Evolutionary conservation across 2,329 filamentous ascomycete genomes (phyloP), one percentile per base, ranked within the genome.

Genomic region (Fusarium abutilonis): DNA sequence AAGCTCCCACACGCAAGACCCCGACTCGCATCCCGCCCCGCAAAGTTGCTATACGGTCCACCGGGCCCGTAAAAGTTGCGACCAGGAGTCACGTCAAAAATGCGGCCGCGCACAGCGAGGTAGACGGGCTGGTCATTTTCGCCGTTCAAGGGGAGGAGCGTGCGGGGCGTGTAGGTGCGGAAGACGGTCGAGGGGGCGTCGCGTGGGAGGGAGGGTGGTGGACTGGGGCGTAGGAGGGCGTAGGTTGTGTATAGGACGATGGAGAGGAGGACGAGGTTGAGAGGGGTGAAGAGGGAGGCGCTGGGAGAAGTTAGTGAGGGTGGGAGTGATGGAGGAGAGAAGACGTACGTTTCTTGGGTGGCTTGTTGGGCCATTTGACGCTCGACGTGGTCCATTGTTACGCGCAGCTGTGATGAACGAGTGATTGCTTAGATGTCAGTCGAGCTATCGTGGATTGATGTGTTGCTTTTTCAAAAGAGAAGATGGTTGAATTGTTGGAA

Each of bases 31-130:
- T 99, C 95, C 35, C 93, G 83, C 1, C 95, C 95, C 1, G 95
- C 95, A 74, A 99, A 99, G 80, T 98, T 98, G 76, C 89, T 89
- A 76, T 99, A 99, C 2, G 94, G 93, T 0, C 94, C 94, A 11
- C 93, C 93, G 17, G 95, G 95, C 4, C 95, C 95, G 79, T 99
- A 99, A 77, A 98, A 98, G 80, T 96, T 93, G 72, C 89, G 86
- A 21, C 95, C 94, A 13, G 87, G 80, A 0, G 89, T 87, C 21
- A 98, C 94, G 74, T 99, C 95, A 75, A 97, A 98, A 63, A 98
- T 89, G 46, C 87, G 88, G 48, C 95, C 93, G 38, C 92, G 90
- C 15, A 98, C 93, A n/a, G 92, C 91, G 44, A 99, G 85, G 78
- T 92, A 97, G 53, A 98, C 91, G 45, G 92, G 92, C 67, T 80